Percentiles rank a stretch among this genome's conserved stretches.
phyloP scores from a whole-genome alignment of 148 eudicot species.

The Oxyria digyna region DNA sequence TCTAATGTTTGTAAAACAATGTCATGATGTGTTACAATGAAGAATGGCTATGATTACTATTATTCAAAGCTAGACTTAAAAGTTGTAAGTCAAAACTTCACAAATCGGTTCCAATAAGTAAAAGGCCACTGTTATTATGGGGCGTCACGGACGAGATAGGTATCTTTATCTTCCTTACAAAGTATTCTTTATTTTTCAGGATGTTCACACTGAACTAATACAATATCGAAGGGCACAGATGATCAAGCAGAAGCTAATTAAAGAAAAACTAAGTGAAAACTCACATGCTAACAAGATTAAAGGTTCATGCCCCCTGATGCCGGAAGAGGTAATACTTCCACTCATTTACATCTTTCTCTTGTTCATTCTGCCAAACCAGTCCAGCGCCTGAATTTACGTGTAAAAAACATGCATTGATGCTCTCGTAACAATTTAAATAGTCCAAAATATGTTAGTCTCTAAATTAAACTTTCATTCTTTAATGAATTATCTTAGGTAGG shows the following conservation, averaged over 20 bases:
- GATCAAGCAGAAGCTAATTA: conserved; percentile 69
- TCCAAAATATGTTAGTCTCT: neutral
- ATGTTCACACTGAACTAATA: conserved; percentile 86
- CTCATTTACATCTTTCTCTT: neutral
- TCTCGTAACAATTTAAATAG: neutral
- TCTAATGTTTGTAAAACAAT: neutral
- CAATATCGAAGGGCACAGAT: conserved; percentile 68
- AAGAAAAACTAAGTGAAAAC: conserved; percentile 56
- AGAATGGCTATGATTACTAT: neutral
- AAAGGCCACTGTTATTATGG: neutral
- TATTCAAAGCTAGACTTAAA: neutral
- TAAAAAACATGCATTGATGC: neutral
- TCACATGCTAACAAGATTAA: conserved; percentile 55
- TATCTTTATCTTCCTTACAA: neutral
- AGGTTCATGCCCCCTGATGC: conserved; percentile 92
- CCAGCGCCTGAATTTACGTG: neutral
- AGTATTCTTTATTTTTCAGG: conserved; percentile 30
- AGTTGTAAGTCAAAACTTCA: too few species aligned
- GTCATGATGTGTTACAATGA: neutral
- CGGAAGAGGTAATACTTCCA: conserved; percentile 72
- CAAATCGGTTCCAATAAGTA: neutral
- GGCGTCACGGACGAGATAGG: neutral
- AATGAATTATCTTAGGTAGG: conserved; percentile 49
- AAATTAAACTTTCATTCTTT: neutral
- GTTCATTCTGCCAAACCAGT: too few species aligned